Base-by-base conservation (phyloP, 2,329 filamentous ascomycete species). In the Scolecobasidium constrictum region DNA sequence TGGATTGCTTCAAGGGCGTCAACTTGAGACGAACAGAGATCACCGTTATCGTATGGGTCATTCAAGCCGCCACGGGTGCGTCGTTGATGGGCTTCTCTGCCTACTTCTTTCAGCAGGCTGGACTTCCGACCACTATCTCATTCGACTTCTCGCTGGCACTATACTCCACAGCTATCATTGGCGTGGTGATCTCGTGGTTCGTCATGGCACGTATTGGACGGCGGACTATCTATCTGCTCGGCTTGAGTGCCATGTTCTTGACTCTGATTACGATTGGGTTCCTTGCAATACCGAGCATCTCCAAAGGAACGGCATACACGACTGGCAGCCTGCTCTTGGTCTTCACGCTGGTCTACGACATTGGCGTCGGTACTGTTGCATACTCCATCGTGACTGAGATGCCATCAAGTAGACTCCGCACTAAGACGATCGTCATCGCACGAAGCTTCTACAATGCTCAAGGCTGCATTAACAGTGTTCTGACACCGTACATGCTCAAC, bases 401-500 rank as follows among this genome's bases (percentile, higher is more conserved):
- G 17, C 87, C 86, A 0, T 86, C 86, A 0, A 77, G 84, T 12
- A 75, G 87, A 2, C 71, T 95, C 22, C 83, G 88, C 56, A 88
- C 93, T 66, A 94, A 94, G 69, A 94, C 88, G 0, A 82, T 94
- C 17, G 87, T 92, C 1, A 73, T 94, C 2, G 86, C 83, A 1
- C 81, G 87, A 43, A 84, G 86, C 52, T 66, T 87, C 12, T 71
- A 67, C 69, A 88, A 92, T 54, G 67, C 94, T 40, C 83, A 88
- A 35, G 81, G 76, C 49, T 94, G 94, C 50, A 65, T 94, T 53
- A 85, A 79, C 56, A 81, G 78, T 40, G 81, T 94, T 3, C 63
- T 94, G 33, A 93, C 86, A 0, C 88, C 87, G 0, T 94, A 93
- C 64, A 94, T 94, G 87, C 72, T 94, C 33, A 94, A 94, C 63